Evolutionary conservation across 768 basidiomycete genomes (phyloP).

Genomic region (Tulasnella sp.): DNA sequence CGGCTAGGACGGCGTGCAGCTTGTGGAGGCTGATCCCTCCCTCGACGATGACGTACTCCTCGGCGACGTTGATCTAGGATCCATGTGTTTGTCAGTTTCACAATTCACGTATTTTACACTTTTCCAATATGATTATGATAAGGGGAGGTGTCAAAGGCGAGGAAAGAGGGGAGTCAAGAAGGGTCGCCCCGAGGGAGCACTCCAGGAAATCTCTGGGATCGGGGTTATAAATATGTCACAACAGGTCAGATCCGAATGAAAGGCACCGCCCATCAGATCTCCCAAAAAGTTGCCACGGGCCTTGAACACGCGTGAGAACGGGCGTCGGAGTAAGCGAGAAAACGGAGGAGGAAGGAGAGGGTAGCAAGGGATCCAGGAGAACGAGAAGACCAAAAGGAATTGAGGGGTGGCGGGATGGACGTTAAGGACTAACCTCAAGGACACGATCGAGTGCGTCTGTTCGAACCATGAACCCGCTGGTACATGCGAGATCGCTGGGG

Average conservation of each 20-base stretch:
- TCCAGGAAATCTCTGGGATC: too few relatives aligned
- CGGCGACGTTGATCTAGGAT: conserved; percentile 56
- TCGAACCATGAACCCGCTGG: conserved; percentile 73
- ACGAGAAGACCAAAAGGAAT: not conserved
- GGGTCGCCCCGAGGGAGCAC: too few relatives aligned
- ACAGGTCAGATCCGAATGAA: not conserved
- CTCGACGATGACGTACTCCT: conserved; percentile 57
- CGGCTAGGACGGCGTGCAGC: conserved; percentile 57
- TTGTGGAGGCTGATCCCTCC: conserved; percentile 68
- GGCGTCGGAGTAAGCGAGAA: not conserved
- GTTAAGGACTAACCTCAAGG: conserved; percentile 51
- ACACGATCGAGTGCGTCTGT: conserved; percentile 62
- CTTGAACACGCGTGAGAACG: not conserved
- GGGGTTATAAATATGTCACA: not conserved
- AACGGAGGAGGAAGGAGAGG: conserved; percentile 3
- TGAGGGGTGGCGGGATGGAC: not conserved
- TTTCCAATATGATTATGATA: too few relatives aligned
- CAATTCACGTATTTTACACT: not conserved
- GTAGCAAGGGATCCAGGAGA: conserved; percentile 19
- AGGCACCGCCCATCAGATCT: too few relatives aligned
- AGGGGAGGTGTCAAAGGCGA: not conserved
- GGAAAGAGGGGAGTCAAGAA: not conserved
- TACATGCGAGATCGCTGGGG: conserved; percentile 89
- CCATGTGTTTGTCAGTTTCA: not conserved
- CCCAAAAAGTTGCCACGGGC: not conserved